Base-by-base conservation (phyloP, 257 asterid genomes). In the Rubia yunnanensis region DNA sequence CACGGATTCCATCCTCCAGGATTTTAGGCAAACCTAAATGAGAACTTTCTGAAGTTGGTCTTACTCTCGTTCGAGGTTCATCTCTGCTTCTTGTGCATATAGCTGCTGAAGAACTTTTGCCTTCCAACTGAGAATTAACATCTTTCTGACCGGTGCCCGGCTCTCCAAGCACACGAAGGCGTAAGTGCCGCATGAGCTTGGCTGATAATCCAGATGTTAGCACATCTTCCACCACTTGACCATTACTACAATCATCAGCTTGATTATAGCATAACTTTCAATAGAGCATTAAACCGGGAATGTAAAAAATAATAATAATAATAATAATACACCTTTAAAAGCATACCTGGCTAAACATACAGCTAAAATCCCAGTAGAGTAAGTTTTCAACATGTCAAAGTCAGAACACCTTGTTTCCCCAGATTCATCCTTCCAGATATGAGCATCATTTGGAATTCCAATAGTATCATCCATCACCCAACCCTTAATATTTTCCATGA, bases 151-250 rank as follows among this genome's bases (percentile, higher is more conserved):
- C 79, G 49, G 83, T 64, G 74, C 70, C 79, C 31, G 88, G 54
- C 58, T 90, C 97, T 10, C 95, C 97, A 76, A 90, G 69, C 65
- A 88, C 88, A 57, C 89, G 87, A 63, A 79, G 22, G 44, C 99
- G 96, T 38, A 94, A 87, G 79, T 81, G 83, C 39, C 87, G 81
- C 97, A 94, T 94, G 68, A 94, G 85, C 76, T 86, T 90, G 68
- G 97, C 89, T 60, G 99, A 76, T 72, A 94, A 81, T 32, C 99
- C 97, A 77, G 99, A 86, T 69, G 88, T 83, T 70, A 94, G 79
- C 76, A 90, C 95, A 71, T 90, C 99, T 80, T 90, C 99, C 73
- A 88, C 99, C 73, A 94, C 80, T 77, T 88, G 95, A 71, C 88
- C 96, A 65, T 84, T 87, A 69, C 97, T 94, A 76, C 60, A 80